A percentile compares a stretch with the other conserved stretches of the same genome.
Conservation (phyloP, 2,329 filamentous ascomycete genomes). For the Leptosphaerulina australis region DNA sequence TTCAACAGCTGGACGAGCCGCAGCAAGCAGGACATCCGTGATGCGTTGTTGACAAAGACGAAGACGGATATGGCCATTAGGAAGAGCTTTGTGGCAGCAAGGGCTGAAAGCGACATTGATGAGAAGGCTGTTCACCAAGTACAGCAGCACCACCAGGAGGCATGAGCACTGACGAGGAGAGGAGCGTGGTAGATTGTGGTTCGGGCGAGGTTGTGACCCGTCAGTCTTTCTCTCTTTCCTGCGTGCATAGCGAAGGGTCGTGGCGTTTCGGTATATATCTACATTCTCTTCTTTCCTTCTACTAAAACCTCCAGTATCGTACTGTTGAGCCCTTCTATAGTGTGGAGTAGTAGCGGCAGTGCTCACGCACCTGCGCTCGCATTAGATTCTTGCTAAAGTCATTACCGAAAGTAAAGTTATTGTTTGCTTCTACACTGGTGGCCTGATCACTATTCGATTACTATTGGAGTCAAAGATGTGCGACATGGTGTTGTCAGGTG, state of each 20-base stretch:
- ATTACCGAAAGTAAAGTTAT: too few relatives aligned
- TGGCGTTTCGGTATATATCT: slow-evolving; percentile 6
- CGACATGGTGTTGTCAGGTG: too few relatives aligned
- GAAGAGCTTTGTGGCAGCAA: slow-evolving; percentile 35
- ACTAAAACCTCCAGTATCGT: neutral
- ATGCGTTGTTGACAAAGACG: slow-evolving; percentile 53
- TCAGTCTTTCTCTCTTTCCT: slow-evolving; percentile 16
- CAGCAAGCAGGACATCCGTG: slow-evolving; percentile 51
- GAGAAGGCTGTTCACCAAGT: slow-evolving; percentile 28
- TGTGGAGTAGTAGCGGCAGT: slow-evolving; percentile 1
- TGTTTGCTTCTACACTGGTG: too few relatives aligned
- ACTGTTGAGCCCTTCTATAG: slow-evolving; percentile 9
- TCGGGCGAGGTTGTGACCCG: neutral
- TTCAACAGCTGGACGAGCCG: slow-evolving; percentile 47
- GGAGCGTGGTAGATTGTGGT: slow-evolving; percentile 5
- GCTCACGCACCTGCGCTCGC: slow-evolving; percentile 12
- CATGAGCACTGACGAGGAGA: neutral
- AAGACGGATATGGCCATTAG: slow-evolving; percentile 44
- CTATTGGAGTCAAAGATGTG: too few relatives aligned
- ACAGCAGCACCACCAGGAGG: slow-evolving; percentile 25
- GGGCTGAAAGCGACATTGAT: slow-evolving; percentile 27
- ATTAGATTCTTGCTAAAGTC: too few relatives aligned
- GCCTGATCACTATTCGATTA: too few relatives aligned
- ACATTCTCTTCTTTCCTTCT: neutral
- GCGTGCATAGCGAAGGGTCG: slow-evolving; percentile 18